phyloP scores from a whole-genome alignment of 768 basidiomycete species.

The Pleurotus djamor region DNA sequence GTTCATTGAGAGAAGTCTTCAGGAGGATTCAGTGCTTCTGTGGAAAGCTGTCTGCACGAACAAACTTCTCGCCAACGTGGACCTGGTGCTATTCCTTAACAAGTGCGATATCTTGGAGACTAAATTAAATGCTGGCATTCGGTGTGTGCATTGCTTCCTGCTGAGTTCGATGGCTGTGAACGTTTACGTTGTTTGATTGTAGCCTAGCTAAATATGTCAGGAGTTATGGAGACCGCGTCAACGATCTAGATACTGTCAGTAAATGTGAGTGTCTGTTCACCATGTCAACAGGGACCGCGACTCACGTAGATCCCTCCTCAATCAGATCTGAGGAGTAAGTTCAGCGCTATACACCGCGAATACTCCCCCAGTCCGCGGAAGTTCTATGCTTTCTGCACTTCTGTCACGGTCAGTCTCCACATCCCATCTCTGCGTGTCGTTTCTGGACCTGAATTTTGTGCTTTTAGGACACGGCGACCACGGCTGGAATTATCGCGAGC shows the following conservation, averaged over 20 bases:
- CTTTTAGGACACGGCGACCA: conserved; percentile 62
- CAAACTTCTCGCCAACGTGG: conserved; percentile 76
- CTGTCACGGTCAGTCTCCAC: conserved; percentile 53
- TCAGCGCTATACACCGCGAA: conserved; percentile 74
- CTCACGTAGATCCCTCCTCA: neutral
- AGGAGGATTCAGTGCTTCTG: conserved; percentile 87
- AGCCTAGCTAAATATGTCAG: conserved; percentile 68
- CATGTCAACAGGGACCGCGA: neutral
- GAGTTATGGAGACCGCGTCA: conserved; percentile 69
- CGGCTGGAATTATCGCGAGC: conserved; percentile 74
- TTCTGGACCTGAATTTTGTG: neutral
- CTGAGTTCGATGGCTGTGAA: neutral
- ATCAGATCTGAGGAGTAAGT: conserved; percentile 67
- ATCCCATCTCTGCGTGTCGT: neutral
- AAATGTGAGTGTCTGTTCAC: conserved; percentile 51
- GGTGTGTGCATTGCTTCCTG: conserved; percentile 20
- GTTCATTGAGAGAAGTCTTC: neutral
- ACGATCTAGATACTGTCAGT: conserved; percentile 66
- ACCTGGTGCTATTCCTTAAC: conserved; percentile 83
- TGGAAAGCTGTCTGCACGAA: conserved; percentile 88
- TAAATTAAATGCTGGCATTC: conserved; percentile 64
- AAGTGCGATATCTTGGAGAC: conserved; percentile 81
- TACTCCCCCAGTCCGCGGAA: conserved; percentile 72
- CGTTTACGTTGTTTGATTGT: neutral
- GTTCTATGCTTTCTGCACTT: conserved; percentile 78